Conservation (phyloP, 257 asterid genomes). For the Verbena officinalis region DNA sequence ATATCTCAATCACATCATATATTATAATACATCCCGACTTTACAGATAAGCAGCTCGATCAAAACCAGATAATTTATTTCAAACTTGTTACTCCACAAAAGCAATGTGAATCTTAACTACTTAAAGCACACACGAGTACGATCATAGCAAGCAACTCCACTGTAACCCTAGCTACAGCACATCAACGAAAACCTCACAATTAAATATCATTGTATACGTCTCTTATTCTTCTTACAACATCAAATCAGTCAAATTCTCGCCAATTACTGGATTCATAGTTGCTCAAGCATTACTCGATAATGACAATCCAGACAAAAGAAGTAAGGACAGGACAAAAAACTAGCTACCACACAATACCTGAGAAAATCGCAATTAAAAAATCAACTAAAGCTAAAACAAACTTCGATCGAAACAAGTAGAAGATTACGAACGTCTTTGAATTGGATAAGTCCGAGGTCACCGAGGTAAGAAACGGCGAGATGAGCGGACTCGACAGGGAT, state of each 20-base stretch:
- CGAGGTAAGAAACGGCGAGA: slow-evolving; percentile 73
- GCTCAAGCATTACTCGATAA: background rate
- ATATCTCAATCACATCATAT: slow-evolving; percentile 11
- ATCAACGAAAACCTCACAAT: slow-evolving; percentile 12
- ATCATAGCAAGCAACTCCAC: slow-evolving; percentile 21
- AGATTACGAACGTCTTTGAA: slow-evolving; percentile 73
- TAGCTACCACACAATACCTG: slow-evolving; percentile 27
- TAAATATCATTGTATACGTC: background rate
- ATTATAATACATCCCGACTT: background rate
- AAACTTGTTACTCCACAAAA: background rate
- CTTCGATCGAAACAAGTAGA: background rate
- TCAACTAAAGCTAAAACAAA: slow-evolving; percentile 18
- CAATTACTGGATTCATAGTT: slow-evolving; percentile 1
- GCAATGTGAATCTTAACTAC: slow-evolving; percentile 1
- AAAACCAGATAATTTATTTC: background rate
- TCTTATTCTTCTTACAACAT: slow-evolving; percentile 15
- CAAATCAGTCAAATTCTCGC: slow-evolving; percentile 16
- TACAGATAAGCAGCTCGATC: background rate
- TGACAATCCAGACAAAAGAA: background rate
- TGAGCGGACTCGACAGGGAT: slow-evolving; percentile 94
- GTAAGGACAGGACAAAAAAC: slow-evolving; percentile 13
- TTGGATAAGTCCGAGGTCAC: slow-evolving; percentile 85
- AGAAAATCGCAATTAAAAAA: slow-evolving; percentile 18
- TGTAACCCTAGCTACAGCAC: slow-evolving; percentile 19
- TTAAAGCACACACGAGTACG: slow-evolving; percentile 1